Evolutionary conservation across 225 moss, liverwort and hornwort species (phyloP), one percentile per base, ranked within the genome.

Genomic region (Ulota crispa): DNA sequence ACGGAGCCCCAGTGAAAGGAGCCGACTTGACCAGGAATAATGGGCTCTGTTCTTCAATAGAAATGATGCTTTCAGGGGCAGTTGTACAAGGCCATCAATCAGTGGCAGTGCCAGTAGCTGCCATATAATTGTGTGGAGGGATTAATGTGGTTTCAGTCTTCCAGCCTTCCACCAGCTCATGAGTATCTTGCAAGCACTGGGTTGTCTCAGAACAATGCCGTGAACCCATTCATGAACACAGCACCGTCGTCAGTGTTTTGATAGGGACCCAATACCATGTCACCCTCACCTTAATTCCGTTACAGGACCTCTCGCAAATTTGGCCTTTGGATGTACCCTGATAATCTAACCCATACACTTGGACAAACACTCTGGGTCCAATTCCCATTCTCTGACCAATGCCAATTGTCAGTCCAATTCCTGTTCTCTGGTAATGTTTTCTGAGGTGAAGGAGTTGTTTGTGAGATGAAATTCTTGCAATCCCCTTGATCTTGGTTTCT

Each of bases 131-230:
- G 21, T 9, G 9, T 67, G n/a, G 23, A 66, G 66, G 41, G 41
- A 11, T 53, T n/a, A 24, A 9, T 53, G 77, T 14, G 36, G 43
- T 14, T 75, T 21, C 61, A 61, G 31, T 1, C 31, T 14, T 75
- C 30, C 61, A 61, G 31, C 3, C 45, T 39, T 68, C 68, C 78
- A 78, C 68, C 78, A 78, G 56, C 41, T 67, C 11, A 27, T 30
- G 18, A 50, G 50, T 50, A 50, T 18, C 21, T 6, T 23, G 31
- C 47, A 63, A 30, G 26, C 43, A 64, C 50, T 21, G 42, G 39
- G 31, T 7, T 6, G 37, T 19, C 53, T 66, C 18, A 50, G n/a
- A 75, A 34, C 10, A 30, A 26, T 68, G 26, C 27, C n/a, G n/a
- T 0, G 34, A 64, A 34, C 9, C 4, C 11, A 53, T 71, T 71